Percentiles rank a stretch among this genome's conserved stretches.
Conservation (phyloP, 352 stramenopile genomes). For the Globisporangium takayamanum region DNA sequence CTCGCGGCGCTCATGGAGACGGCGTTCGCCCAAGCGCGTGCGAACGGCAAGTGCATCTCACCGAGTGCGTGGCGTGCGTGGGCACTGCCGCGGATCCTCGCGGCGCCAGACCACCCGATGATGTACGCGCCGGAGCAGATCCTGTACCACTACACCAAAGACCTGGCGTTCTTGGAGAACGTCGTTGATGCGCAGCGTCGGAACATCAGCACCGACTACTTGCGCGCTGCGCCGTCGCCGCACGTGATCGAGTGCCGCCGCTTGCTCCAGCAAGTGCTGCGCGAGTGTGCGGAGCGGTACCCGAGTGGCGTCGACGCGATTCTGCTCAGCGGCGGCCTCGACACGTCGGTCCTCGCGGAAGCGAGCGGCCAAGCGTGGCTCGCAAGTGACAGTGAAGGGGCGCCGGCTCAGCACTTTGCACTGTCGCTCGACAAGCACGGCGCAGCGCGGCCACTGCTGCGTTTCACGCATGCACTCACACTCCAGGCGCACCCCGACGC, state of each 20-base stretch:
- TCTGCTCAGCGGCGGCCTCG: constrained; percentile 57
- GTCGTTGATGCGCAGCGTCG: constrained; percentile 26
- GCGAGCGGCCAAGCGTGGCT: constrained; percentile 35
- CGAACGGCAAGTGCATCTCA: constrained; percentile 18
- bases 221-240: constrained; percentile 25
- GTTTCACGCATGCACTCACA: constrained; percentile 46
- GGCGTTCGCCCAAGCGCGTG: constrained; percentile 38
- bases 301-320: constrained; percentile 38
- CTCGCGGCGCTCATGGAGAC: constrained; percentile 35
- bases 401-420: constrained; percentile 17
- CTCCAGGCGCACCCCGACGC: constrained; percentile 38
- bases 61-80: constrained; percentile 48
- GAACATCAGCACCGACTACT: constrained; percentile 35
- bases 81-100: constrained; percentile 47
- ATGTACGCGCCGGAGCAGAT: constrained; percentile 65
- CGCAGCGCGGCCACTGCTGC: constrained; percentile 33
- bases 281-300: constrained; percentile 26
- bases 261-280: constrained; percentile 48
- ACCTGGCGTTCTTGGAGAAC: constrained; percentile 32
- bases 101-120: constrained; percentile 45
- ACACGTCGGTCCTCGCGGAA: constrained; percentile 68
- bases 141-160: constrained; percentile 74
- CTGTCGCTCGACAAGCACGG: constrained; percentile 37
- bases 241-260: constrained; percentile 37
- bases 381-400: background rate